phyloP scores from a whole-genome alignment of 2,329 filamentous ascomycete genomes.

The Chrysosporium queenslandicum region DNA sequence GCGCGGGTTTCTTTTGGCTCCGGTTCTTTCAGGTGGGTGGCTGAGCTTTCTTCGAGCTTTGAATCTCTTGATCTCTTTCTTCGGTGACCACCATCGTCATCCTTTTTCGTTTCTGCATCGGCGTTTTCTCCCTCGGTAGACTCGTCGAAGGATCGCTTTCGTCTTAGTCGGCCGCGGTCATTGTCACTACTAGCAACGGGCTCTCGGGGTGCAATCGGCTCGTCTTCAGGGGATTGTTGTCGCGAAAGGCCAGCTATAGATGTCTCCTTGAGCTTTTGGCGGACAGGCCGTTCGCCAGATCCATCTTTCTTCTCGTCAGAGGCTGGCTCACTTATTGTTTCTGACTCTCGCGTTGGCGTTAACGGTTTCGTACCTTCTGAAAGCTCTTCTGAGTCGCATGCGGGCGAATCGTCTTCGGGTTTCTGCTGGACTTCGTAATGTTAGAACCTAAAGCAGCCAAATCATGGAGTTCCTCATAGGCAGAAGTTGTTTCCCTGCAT shows the following conservation, averaged over 20 bases:
- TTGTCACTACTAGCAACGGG: conserved; percentile 16
- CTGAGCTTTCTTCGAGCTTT: conserved; percentile 16
- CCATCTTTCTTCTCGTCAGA: conserved; percentile 24
- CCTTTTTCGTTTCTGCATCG: conserved; percentile 9
- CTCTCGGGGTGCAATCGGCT: conserved; percentile 12
- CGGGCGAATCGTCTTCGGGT: not conserved
- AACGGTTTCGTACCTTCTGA: conserved; percentile 19
- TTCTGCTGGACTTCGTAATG: conserved; percentile 4
- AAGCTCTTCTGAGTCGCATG: conserved; percentile 13
- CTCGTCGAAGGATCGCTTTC: conserved; percentile 38
- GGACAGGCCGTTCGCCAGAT: conserved; percentile 46
- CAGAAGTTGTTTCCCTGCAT: too few relatives aligned
- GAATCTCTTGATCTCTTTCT: conserved; percentile 29
- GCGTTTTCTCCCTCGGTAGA: conserved; percentile 27
- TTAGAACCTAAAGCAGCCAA: not conserved
- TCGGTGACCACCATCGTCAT: conserved; percentile 24
- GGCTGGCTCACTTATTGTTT: conserved; percentile 4
- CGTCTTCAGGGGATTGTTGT: conserved; percentile 14
- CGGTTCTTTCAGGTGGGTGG: conserved; percentile 6
- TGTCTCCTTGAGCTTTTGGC: conserved; percentile 53
- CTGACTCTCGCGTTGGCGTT: conserved; percentile 17
- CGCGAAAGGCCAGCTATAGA: conserved; percentile 40
- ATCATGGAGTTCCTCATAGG: not conserved
- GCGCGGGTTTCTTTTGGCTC: conserved; percentile 13
- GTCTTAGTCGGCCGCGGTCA: conserved; percentile 29